Evolutionary conservation across 306 rosid genomes (phyloP).

Genomic region (Boehmeria nivea): DNA sequence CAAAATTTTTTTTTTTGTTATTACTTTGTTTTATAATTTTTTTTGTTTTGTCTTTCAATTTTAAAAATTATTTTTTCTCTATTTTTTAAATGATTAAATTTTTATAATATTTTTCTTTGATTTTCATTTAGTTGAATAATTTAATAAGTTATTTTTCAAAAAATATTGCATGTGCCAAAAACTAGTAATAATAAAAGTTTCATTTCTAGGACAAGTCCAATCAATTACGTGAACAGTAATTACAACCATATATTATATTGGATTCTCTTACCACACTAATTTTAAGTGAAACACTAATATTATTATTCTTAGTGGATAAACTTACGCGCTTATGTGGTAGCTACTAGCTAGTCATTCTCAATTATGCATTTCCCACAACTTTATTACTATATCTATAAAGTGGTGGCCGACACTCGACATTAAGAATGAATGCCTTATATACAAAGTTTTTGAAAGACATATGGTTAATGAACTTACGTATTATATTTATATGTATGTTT

Average conservation of each 20-base stretch:
- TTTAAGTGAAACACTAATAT: background rate
- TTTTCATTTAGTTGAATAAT: too few species aligned
- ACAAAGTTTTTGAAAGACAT: background rate
- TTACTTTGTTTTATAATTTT: too few species aligned
- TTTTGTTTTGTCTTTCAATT: too few species aligned
- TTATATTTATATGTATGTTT: too few species aligned
- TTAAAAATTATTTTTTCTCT: too few species aligned
- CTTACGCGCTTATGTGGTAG: conserved; percentile 1
- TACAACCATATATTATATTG: background rate
- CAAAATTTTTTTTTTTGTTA: too few species aligned
- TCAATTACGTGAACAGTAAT: background rate
- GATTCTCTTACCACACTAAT: conserved; percentile 4
- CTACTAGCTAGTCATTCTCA: background rate
- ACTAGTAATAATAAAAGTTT: too few species aligned
- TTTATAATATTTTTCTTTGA: too few species aligned
- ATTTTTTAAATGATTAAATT: too few species aligned
- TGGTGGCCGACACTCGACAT: conserved; percentile 45
- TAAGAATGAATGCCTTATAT: conserved; percentile 41
- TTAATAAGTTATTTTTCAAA: too few species aligned
- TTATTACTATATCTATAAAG: background rate
- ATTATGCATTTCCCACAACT: conserved; percentile 1
- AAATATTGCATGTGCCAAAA: too few species aligned
- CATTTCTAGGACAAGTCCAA: conserved; percentile 7
- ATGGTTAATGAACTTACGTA: too few species aligned
- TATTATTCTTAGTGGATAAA: conserved; percentile 11